Evolutionary conservation across 192 early-diverging fungal genomes (phyloP), one percentile per base, ranked within the genome.

Genomic region (Funneliformis geosporum): DNA sequence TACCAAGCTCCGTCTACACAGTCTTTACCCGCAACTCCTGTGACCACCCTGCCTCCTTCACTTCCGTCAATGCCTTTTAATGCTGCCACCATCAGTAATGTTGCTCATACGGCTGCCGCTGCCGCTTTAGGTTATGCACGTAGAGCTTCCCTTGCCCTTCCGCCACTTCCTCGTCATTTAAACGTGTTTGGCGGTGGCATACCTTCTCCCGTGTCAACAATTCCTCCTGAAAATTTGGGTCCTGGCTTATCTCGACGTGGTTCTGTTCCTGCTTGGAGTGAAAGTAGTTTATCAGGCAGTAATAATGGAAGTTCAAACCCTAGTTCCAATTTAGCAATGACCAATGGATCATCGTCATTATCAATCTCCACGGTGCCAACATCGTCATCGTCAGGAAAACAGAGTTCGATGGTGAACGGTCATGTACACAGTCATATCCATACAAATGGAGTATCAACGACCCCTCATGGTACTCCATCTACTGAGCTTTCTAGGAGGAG

Each of bases 1-100:
- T 76, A 76, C 62, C 75, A n/a, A 46, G 33, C 64, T 40, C 46
- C 75, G 28, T 77, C 75, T 33, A 77, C 75, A 27, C 75, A 77
- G 23, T 75, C 73, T 7, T 40, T 75, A 60, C 75, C 75, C 8
- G 46, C 75, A 9, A 77, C 75, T 25, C 64, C 75, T 47, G 43
- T 66, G n/a, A 47, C 75, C 23, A 77, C 62, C 2, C 28, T 77
- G 18, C 75, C 75, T 21, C 74, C 74, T 66, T 23, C 55, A 61
- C 25, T 75, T 12, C 28, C 61, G 66, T 38, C 28, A 42, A 9
- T 66, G 18, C 21, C 75, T 16, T 66, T 77, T 66, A 77, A 77
- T 77, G 42, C 75, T 18, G 61, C 75, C 4, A 7, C 62, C 8
- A 67, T 77, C 16, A 39, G 44, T 46, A 55, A 44, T 23, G 74